These are phyloP conservation scores for Leptographium flavum DNA, from an alignment of 2,329 filamentous ascomycete genomes.

Conservation along the genomic window DNA sequence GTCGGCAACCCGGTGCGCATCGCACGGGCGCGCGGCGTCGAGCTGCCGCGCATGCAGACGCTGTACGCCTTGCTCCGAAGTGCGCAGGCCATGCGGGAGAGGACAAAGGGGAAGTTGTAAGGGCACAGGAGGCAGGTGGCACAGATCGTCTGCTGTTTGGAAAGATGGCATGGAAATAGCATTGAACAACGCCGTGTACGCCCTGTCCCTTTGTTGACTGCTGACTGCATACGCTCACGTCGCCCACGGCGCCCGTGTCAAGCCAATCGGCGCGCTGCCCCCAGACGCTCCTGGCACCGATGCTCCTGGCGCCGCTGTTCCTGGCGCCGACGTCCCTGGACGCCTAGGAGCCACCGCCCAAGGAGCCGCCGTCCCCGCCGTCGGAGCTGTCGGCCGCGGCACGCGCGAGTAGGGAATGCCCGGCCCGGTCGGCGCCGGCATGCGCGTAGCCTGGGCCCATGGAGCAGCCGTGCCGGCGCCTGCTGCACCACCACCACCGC, in stretches of 20 bases:
- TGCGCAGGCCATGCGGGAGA: constrained; percentile 37
- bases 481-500: no score
- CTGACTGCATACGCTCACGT: no score
- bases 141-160: no score
- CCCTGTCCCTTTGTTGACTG: no score
- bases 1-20: constrained; percentile 56
- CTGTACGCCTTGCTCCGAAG: constrained; percentile 52
- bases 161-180: no score
- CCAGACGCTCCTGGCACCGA: no score
- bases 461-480: background rate
- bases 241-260: constrained; percentile 34
- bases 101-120: constrained; percentile 21
- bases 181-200: no score
- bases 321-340: no score
- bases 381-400: constrained; percentile 1
- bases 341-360: no score
- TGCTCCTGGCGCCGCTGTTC: no score
- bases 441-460: constrained; percentile 15
- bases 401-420: constrained; percentile 25
- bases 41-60: constrained; percentile 52
- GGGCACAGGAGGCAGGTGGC: no score
- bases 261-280: constrained; percentile 20
- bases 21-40: constrained; percentile 44
- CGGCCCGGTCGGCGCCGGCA: constrained; percentile 11
- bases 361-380: constrained; percentile 3